Base-by-base conservation (phyloP, 2,329 filamentous ascomycete genomes). In the Grosmannia penicillata region DNA sequence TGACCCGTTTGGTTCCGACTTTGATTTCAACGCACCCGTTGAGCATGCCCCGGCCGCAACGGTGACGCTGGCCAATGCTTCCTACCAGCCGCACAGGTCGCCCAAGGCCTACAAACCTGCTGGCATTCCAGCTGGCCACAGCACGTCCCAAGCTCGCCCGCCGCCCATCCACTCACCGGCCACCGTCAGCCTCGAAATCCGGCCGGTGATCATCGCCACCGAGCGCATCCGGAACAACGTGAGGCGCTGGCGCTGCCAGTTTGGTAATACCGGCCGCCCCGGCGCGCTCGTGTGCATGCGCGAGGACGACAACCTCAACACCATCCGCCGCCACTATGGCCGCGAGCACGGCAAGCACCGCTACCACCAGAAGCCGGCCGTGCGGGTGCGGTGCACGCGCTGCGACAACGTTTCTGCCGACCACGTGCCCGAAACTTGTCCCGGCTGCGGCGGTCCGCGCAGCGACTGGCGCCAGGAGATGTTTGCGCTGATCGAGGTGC, bases 291-390 rank as follows among this genome's bases (percentile, higher is more conserved):
- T 44, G 7, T 47, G 45, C 31, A 39, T 30, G n/a, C 44, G 45
- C 23, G 45, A 46, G 28, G 44, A 45, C 21, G 40, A 46, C 21
- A 41, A 36, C 33, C 36, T 47, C 37, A 44, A 44, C 11, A 44
- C 45, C 11, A 45, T 47, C 32, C 45, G 45, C 14, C 44, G 45
- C 8, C 45, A 47, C 38, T 46, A 47, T 22, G 44, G 45, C 4
- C 44, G 45, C n/a, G 45, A 47, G 33, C 45, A 47, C 15, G 45
- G 45, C 35, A 35, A 38, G 11, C 45, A 41, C 31, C 42, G 42
- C 9, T 46, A 45, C 37, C 30, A 43, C 42, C 27, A 23, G 26
- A 37, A 33, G 31, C 44, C 45, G 0, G 8, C 26, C 1, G 10
- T 45, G 3, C 42, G 41, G 6, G 10, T 34, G n/a, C 35, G 35